A percentile compares a stretch with the other conserved stretches of the same genome.
Conservation (phyloP, 306 rosid species). For the barrel medic (Medicago truncatula) region MtrunA17r5.0-ANR NC_053046.1:4013501-4014000, state of each 20-base stretch:
- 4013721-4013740: conserved; percentile 6
- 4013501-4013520: conserved; percentile 83
- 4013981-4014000: background rate
- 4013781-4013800: background rate
- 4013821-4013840: background rate
- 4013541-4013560: conserved; percentile 57
- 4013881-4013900: background rate
- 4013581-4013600: conserved; percentile 19
- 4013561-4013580: conserved; percentile 13
- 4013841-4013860: conserved; percentile 14
- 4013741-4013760: conserved; percentile 16
- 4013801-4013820: background rate
- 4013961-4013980: background rate
- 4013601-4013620: conserved; percentile 19
- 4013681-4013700: conserved; percentile 18
- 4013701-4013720: conserved; percentile 3
- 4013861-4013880: background rate
- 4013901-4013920: conserved; percentile 4
- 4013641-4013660: conserved; percentile 1
- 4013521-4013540: conserved; percentile 90
- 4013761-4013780: background rate
- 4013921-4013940: conserved; percentile 7
- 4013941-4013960: background rate
- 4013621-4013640: background rate
- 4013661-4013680: conserved; percentile 5